Base-by-base conservation (phyloP, 106 monocot genomes). In the Dendrobium officinale region DNA sequence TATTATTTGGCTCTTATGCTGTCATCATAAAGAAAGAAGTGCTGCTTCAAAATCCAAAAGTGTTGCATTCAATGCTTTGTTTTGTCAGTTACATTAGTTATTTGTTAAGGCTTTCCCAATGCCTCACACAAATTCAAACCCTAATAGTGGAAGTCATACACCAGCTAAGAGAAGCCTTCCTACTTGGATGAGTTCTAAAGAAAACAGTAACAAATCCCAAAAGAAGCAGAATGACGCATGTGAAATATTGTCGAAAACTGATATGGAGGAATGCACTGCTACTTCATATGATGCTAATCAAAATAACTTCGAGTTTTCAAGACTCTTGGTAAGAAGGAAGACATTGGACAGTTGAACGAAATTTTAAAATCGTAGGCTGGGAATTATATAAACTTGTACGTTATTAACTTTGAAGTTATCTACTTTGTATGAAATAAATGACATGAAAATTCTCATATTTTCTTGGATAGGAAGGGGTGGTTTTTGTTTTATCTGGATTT, bases 401-500 rank as follows among this genome's bases (percentile, higher is more conserved):
- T 37, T 67, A 22, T 4, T 41, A 40, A 73, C 13, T 66, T 16
- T 41, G 58, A 68, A n/a, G 42, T 44, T 44, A 37, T 33, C 31
- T 26, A 75, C 3, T 67, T 59, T 42, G 42, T 74, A 44, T 75
- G 20, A 77, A 54, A 55, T 29, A 3, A 54, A 8, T 51, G 19
- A 54, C 55, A 24, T 29, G 77, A 4, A 9, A 29, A 55, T 26
- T 54, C 20, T 51, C 26, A 29, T 77, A 29, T 77, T 77, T 26
- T 37, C 59, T 49, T 86, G 72, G 77, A 55, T 85, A 98, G 94
- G 88, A 98, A 56, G 98, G 98, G 11, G 98, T 98, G 41, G 86
- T 92, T 6, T 92, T 95, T 88, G 98, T 72, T 13, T 78, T 98
- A 40, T 98, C 95, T 3, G 98, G 98, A 75, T 92, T 98, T 79